phyloP scores from a whole-genome alignment of 1,284 basidiomycete species.

The Garcileccinum viscosum region DNA sequence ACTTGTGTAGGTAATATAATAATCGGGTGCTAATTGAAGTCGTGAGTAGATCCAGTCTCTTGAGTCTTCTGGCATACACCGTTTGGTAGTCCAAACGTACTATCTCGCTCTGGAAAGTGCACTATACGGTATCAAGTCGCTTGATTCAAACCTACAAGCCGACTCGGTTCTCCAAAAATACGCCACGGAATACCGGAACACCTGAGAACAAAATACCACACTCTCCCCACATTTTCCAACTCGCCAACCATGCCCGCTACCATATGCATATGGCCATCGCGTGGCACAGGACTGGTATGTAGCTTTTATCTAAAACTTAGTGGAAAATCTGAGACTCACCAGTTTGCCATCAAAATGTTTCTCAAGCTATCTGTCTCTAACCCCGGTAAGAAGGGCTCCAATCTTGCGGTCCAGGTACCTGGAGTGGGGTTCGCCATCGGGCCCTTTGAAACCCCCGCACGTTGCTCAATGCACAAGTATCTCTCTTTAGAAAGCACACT shows the following conservation, averaged over 20 bases:
- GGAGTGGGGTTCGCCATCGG: conserved; percentile 96
- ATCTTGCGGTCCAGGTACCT: conserved; percentile 85
- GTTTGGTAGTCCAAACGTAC: too few species aligned
- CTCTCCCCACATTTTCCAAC: conserved; percentile 87
- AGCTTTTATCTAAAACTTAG: too few species aligned
- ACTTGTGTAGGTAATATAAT: too few species aligned
- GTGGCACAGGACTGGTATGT: conserved; percentile 88
- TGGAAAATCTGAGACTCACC: conserved; percentile 84
- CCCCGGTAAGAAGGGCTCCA: conserved; percentile 93
- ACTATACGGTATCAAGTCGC: too few species aligned
- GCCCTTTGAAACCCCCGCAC: conserved; percentile 89
- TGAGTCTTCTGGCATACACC: too few species aligned
- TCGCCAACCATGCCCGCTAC: conserved; percentile 92
- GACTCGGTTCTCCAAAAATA: conserved; percentile 87
- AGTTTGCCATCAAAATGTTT: conserved; percentile 89
- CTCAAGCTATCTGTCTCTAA: conserved; percentile 88
- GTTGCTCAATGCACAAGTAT: conserved; percentile 89
- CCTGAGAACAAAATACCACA: conserved; percentile 57
- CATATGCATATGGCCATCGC: conserved; percentile 95
- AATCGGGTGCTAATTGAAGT: too few species aligned
- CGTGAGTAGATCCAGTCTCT: too few species aligned
- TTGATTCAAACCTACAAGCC: conserved; percentile 65
- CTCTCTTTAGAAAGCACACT: conserved; percentile 91
- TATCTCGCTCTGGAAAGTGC: too few species aligned
- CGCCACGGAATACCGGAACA: conserved; percentile 76